Conservation (phyloP, 2,329 filamentous ascomycete genomes). For the Didymella lethalis region DNA sequence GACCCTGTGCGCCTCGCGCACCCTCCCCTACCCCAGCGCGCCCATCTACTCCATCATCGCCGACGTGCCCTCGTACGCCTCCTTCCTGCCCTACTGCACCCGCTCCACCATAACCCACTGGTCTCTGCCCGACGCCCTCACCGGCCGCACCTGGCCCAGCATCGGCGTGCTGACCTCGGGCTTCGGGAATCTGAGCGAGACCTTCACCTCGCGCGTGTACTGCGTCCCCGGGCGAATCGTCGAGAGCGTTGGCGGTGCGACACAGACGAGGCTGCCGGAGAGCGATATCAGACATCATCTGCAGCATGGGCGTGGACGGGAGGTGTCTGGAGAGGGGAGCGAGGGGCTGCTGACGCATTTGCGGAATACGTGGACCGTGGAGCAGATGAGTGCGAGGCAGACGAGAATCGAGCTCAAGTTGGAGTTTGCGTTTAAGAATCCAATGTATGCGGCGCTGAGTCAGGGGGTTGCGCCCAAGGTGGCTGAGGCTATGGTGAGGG, state of each 20-base stretch:
- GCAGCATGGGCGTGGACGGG: slow-evolving; percentile 28
- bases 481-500: slow-evolving; percentile 87
- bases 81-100: slow-evolving; percentile 92
- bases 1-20: slow-evolving; percentile 75
- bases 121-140: slow-evolving; percentile 62
- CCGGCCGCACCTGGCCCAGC: slow-evolving; percentile 69
- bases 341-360: slow-evolving; percentile 69
- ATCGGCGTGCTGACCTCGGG: slow-evolving; percentile 83
- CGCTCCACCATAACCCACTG: slow-evolving; percentile 78
- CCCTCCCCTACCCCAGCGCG: slow-evolving; percentile 74
- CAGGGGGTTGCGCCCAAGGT: slow-evolving; percentile 83
- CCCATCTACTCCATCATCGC: slow-evolving; percentile 85
- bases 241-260: slow-evolving; percentile 75
- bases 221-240: slow-evolving; percentile 78
- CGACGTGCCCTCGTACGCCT: slow-evolving; percentile 79
- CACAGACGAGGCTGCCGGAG: slow-evolving; percentile 55
- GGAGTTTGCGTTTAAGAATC: slow-evolving; percentile 85
- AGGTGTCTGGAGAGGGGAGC: slow-evolving; percentile 8
- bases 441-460: slow-evolving; percentile 85
- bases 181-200: slow-evolving; percentile 83
- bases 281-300: slow-evolving; percentile 55
- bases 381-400: slow-evolving; percentile 54
- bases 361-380: slow-evolving; percentile 73
- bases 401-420: slow-evolving; percentile 81
- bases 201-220: slow-evolving; percentile 79